phyloP scores from a whole-genome alignment of 2,329 filamentous ascomycete genomes.

The Thielaviopsis populi region DNA sequence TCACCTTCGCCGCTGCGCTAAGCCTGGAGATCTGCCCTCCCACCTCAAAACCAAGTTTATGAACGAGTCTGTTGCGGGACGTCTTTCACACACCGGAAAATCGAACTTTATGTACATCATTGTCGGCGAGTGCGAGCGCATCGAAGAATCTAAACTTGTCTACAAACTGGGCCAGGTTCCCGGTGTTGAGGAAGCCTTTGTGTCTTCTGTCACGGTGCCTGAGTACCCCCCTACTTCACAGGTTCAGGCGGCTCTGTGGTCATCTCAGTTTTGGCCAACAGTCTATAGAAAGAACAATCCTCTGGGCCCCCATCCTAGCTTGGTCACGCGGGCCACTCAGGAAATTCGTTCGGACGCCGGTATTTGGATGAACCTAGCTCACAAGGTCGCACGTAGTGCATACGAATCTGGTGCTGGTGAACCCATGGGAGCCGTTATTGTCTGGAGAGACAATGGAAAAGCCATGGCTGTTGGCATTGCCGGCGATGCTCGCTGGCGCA shows the following conservation, averaged over 20 bases:
- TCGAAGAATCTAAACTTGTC: slow-evolving; percentile 32
- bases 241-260: slow-evolving; percentile 61
- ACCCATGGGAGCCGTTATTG: slow-evolving; percentile 57
- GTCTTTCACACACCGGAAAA: slow-evolving; percentile 44
- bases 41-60: slow-evolving; percentile 48
- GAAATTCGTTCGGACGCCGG: slow-evolving; percentile 50
- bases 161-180: slow-evolving; percentile 8
- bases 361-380: slow-evolving; percentile 53
- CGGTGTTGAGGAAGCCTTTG: slow-evolving; percentile 38
- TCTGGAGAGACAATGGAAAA: slow-evolving; percentile 43
- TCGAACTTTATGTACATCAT: slow-evolving; percentile 46
- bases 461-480: slow-evolving; percentile 54
- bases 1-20: slow-evolving; percentile 63
- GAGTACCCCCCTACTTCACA: slow-evolving; percentile 59
- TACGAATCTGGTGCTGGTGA: slow-evolving; percentile 46
- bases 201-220: slow-evolving; percentile 54
- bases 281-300: slow-evolving; percentile 80
- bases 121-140: slow-evolving; percentile 28
- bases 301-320: slow-evolving; percentile 66
- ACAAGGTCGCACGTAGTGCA: slow-evolving; percentile 45
- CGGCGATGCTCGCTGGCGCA: slow-evolving; percentile 58
- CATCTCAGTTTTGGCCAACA: slow-evolving; percentile 64
- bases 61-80: slow-evolving; percentile 39
- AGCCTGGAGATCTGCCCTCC: slow-evolving; percentile 50
- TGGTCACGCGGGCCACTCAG: slow-evolving; percentile 53